Evolutionary conservation across 75 land plant genomes (phyloP), one percentile per base, ranked within the genome.

Genomic region (Cryptomeria japonica): DNA sequence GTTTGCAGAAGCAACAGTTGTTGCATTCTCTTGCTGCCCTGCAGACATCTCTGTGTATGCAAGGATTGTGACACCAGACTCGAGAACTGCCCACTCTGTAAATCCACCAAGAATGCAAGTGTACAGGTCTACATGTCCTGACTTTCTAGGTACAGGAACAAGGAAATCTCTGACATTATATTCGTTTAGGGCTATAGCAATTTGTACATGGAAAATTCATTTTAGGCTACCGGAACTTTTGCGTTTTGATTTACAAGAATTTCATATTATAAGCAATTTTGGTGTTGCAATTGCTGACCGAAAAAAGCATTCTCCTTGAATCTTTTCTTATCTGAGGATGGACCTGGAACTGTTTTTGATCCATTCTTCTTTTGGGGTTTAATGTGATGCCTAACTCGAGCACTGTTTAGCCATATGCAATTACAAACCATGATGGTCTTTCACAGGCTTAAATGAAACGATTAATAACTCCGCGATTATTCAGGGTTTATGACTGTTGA

Each of bases 41-140:
- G 96, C 92, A 89, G 91, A 72, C 96, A 95, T 88, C 93, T 95
- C n/a, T 95, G 96, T 53, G 87, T 90, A 11, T 95, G 96, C 91
- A 92, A 89, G 84, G 41, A 84, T 4, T 95, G 95, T 53, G 95
- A 90, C 18, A 73, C 89, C 28, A 41, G 80, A 80, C 82, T 95
- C 22, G 89, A 80, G 10, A 78, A 70, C 15, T 95, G 96, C 83
- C 96, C 95, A 8, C 89, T 93, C 34, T 95, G 96, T 87, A 82
- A 90, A 41, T 41, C 88, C 39, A 39, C 39, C 19, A 95, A 95
- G 90, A 70, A 87, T 70, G 89, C 91, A 15, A 92, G 93, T 89
- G 84, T 94, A 16, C 92, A 92, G 90, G 93, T 93, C 16, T 88
- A 86, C 85, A 84, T 93, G 88, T 56, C 56, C 34, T 93, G 89